phyloP scores from a whole-genome alignment of 1,284 basidiomycete species.

The Exobasidium rhododendri region DNA sequence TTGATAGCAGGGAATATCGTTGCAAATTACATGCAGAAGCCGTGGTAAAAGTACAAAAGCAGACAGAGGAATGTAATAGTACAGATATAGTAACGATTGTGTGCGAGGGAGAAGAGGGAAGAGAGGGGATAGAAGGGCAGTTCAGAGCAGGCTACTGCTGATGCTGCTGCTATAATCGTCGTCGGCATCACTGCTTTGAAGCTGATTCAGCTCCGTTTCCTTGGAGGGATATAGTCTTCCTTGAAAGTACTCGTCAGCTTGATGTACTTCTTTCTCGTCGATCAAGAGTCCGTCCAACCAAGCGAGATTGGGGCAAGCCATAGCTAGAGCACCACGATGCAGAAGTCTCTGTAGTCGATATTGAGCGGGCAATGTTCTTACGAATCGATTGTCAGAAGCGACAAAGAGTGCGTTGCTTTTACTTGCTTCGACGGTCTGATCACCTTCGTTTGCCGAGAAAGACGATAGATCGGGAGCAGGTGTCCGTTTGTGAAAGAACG shows the following conservation, averaged over 20 bases:
- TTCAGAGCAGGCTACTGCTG: too few relatives aligned
- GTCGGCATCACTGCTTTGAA: neutral
- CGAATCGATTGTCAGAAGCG: constrained; percentile 42
- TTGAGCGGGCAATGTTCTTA: constrained; percentile 33
- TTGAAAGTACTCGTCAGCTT: constrained; percentile 33
- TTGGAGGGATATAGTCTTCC: neutral
- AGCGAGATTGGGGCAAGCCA: constrained; percentile 43
- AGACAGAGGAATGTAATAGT: neutral
- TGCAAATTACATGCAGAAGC: neutral
- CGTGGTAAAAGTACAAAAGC: neutral
- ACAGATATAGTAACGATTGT: neutral
- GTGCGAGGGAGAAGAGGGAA: too few relatives aligned
- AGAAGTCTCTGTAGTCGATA: constrained; percentile 33
- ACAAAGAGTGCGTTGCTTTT: constrained; percentile 21
- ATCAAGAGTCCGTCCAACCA: constrained; percentile 50
- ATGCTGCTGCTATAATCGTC: neutral
- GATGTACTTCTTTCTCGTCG: constrained; percentile 34
- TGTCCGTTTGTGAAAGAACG: constrained; percentile 47
- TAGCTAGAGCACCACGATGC: constrained; percentile 48
- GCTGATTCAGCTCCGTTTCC: neutral
- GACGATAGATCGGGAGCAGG: constrained; percentile 3
- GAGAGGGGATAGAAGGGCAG: too few relatives aligned
- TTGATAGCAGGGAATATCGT: too few relatives aligned
- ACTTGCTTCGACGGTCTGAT: neutral
- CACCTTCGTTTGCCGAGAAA: neutral